Percentiles rank a stretch among this genome's conserved stretches.
Conservation (phyloP, 208 protist genomes). For the Leishmania gerbilli region DNA sequence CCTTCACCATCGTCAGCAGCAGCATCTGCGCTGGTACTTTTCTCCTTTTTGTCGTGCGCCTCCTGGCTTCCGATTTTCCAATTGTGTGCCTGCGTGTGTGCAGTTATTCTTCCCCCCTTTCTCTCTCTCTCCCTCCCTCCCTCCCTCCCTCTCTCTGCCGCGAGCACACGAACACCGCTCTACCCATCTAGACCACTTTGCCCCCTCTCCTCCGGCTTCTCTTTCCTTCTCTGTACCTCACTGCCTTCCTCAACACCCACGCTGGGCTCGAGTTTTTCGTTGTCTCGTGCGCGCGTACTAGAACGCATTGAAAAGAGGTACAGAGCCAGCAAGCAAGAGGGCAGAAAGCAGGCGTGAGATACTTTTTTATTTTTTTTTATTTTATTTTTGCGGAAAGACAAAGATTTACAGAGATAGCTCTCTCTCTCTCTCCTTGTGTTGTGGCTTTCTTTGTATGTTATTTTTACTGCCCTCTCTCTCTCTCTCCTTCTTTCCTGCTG, state of each 20-base stretch:
- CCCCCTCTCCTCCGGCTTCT: neutral
- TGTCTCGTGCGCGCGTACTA: neutral
- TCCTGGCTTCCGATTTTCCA: neutral
- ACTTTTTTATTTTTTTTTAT: neutral
- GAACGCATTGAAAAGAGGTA: neutral
- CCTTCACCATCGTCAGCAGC: neutral
- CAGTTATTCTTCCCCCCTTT: neutral
- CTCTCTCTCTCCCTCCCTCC: neutral
- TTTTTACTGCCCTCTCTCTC: slow-evolving; percentile 2
- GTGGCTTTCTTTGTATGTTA: slow-evolving; percentile 11
- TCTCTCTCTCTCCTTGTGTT: neutral
- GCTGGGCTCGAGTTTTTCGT: neutral
- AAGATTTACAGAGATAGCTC: no score
- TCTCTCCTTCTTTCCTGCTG: neutral
- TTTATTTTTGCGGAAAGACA: neutral
- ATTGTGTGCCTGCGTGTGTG: neutral
- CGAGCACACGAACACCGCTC: neutral
- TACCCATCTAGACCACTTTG: neutral
- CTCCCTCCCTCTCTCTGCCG: neutral
- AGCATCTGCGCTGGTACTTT: neutral
- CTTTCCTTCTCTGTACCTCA: slow-evolving; percentile 7
- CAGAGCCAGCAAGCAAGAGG: neutral
- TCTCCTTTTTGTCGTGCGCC: neutral
- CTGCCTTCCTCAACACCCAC: neutral
- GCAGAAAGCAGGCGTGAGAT: neutral